Evolutionary conservation across 352 stramenopile genomes (phyloP), one percentile per base, ranked within the genome.

Genomic region (Pythium oligandrum): DNA sequence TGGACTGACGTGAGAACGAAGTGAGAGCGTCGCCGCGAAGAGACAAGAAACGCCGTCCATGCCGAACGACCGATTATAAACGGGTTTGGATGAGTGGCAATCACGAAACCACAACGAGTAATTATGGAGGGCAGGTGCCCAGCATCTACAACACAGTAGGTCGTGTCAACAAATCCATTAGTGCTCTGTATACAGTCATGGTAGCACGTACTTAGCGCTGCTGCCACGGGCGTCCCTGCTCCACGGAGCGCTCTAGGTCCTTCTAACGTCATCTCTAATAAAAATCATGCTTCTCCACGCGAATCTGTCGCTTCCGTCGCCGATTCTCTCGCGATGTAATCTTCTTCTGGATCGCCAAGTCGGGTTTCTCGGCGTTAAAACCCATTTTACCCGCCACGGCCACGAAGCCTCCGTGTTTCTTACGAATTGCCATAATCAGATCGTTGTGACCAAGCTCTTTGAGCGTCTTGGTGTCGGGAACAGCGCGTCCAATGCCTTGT

Each of bases 381-480:
- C 80, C 80, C 48, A 93, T 60, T 54, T 85, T 86, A 34, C 59
- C 37, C 5, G 80, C 76, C 12, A 93, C 73, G 31, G 56, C 42
- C 33, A 86, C 75, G 35, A 93, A 74, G 4, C 83, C 80, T 31
- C 83, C 83, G 57, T 93, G 83, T 48, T 90, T 90, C 57, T 93
- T 93, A 40, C 78, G 83, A 56, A 93, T 90, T 6, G 83, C 78
- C 35, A 81, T 59, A 38, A 93, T 65, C 30, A 93, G 57, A 3
- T 74, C 63, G 10, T 67, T 61, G 50, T 90, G 76, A 8, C 80
- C 83, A 11, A 87, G 64, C 1, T 74, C 62, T 48, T 93, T 93
- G 0, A 93, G 70, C 38, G 81, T 17, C 53, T 87, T 87, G 0
- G 80, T 91, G 53, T 88, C 77, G 2, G 80, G 79, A 48, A 90